Evolutionary conservation across 2,329 filamentous ascomycete species (phyloP).

Genomic region (Botrytis squamosa): DNA sequence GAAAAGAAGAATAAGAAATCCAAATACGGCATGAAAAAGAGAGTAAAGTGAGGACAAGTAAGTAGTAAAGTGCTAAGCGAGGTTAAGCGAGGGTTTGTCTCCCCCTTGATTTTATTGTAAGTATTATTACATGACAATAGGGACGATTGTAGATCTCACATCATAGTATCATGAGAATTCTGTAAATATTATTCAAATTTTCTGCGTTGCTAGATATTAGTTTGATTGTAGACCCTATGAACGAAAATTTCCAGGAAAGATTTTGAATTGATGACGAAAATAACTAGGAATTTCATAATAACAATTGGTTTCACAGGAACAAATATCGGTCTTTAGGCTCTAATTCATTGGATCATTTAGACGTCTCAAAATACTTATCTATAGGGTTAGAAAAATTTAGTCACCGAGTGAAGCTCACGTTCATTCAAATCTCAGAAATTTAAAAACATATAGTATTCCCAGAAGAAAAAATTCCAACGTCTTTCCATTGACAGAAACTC

Average conservation of each 20-base stretch:
- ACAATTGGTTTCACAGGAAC: neutral
- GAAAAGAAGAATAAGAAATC: neutral
- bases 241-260: neutral
- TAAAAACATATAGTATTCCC: too few species aligned
- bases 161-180: neutral
- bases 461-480: too few species aligned
- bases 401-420: too few species aligned
- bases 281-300: neutral
- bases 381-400: too few species aligned
- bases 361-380: neutral
- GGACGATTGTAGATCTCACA: neutral
- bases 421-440: too few species aligned
- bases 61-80: neutral
- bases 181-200: neutral
- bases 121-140: neutral
- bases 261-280: too few species aligned
- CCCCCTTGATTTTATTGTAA: neutral
- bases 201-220: neutral
- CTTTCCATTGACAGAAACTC: too few species aligned
- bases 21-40: neutral
- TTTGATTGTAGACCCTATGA: neutral
- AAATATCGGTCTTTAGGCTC: accelerated
- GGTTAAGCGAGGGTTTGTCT: neutral
- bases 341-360: accelerated
- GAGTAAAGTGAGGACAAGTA: neutral